These are phyloP conservation scores for Metschnikowia koreensis DNA, from an alignment of 805 yeast species.

Conservation along the genomic window DNA sequence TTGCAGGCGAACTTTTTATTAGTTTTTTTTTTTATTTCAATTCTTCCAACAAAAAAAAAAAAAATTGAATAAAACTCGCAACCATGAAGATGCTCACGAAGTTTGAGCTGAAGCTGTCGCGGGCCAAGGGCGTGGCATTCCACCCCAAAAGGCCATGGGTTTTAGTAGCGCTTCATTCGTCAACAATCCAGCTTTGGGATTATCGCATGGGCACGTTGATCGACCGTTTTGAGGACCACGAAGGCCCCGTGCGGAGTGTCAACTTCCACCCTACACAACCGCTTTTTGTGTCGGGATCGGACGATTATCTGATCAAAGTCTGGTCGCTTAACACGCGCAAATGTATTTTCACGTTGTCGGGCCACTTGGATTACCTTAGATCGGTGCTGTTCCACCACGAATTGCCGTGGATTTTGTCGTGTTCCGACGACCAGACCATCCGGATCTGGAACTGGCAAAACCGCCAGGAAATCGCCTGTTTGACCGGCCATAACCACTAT, in stretches of 20 bases:
- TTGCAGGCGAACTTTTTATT: too few species aligned
- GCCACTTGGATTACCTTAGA: conserved; percentile 94
- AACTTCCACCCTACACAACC: conserved; percentile 99
- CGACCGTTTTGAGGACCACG: conserved; percentile 96
- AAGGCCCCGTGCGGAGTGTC: conserved; percentile 95
- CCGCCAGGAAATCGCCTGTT: conserved; percentile 92
- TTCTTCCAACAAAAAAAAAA: neutral
- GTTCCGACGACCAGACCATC: conserved; percentile 97
- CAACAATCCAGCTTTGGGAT: conserved; percentile 99
- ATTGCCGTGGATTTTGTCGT: conserved; percentile 94
- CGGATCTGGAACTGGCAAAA: conserved; percentile 99
- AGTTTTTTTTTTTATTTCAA: neutral
- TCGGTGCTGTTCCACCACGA: conserved; percentile 93
- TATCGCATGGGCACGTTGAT: conserved; percentile 98
- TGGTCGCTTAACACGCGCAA: conserved; percentile 94
- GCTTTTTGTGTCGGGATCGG: conserved; percentile 94
- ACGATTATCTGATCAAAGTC: conserved; percentile 90
- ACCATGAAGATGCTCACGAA: conserved; percentile 39
- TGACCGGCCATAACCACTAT: conserved; percentile 97
- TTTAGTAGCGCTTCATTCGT: conserved; percentile 88
- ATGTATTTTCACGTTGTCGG: conserved; percentile 85
- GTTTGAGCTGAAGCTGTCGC: conserved; percentile 95
- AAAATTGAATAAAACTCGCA: neutral
- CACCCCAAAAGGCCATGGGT: conserved; percentile 97
- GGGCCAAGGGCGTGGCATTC: conserved; percentile 97